Evolutionary conservation across 1,284 basidiomycete genomes (phyloP), one percentile per base, ranked within the genome.

Genomic region (Mycena citricolor): DNA sequence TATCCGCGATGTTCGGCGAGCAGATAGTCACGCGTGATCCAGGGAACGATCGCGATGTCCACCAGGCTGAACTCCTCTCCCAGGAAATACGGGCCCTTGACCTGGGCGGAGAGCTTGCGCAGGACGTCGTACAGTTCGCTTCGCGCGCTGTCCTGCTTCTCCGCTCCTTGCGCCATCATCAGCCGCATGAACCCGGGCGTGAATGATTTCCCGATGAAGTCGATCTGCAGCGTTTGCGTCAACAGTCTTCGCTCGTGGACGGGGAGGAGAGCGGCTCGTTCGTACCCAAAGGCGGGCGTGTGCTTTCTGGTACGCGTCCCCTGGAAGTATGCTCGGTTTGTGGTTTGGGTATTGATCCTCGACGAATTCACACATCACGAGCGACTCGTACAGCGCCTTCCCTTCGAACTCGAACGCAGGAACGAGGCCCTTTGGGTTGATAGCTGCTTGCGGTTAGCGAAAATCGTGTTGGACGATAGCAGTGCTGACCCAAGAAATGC

Each of bases 381-480:
- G 67, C 4, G 77, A 81, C 54, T 83, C 81, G 61, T 82, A 79
- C 10, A 84, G 60, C 1, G 79, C 73, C 41, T 69, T 72, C 19
- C 76, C 77, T 38, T 76, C 65, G 60, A 76, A 77, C 44, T 76
- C 76, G 31, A 82, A 59, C 0, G 80, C 76, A 0, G 83, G 83
- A 4, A 86, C 83, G 24, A 86, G 74, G 4, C 83, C 83, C 57
- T 81, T 82, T 0, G 83, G 81, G 51, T 82, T 83, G 50, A 85
- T 76, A 16, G 71, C 79, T 72, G 46, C n/a, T 12, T n/a, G n/a
- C n/a, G n/a, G n/a, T n/a, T n/a, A 21, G 21, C 2, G 14, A 12
- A 20, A 17, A 14, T 20, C 14, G 8, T 20, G n/a, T 26, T 36
- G 36, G 36, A 26, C 14, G 6, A 17, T 30, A n/a, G n/a, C 25